phyloP scores from a whole-genome alignment of 768 basidiomycete species.

The Trametes cinnabarina region DNA sequence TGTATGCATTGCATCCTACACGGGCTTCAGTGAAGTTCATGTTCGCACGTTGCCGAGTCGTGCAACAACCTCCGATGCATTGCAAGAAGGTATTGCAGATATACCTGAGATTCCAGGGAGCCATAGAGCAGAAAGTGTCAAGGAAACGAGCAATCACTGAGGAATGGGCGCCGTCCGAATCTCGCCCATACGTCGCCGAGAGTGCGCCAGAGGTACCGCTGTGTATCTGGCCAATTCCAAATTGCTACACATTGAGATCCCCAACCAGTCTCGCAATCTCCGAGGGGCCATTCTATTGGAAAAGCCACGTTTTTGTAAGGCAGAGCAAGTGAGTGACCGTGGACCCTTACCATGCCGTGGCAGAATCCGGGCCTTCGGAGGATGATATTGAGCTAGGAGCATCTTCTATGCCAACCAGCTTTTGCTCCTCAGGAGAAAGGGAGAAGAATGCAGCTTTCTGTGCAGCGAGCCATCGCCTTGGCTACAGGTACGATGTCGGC shows the following conservation, averaged over 20 bases:
- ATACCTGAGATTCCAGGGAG: too few species aligned
- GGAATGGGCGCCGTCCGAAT: not conserved
- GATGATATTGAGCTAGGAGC: not conserved
- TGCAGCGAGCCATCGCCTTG: conserved; percentile 55
- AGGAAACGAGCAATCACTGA: too few species aligned
- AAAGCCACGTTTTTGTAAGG: not conserved
- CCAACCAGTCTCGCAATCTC: not conserved
- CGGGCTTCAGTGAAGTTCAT: not conserved
- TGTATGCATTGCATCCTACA: not conserved
- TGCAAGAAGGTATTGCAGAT: too few species aligned
- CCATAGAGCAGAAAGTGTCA: too few species aligned
- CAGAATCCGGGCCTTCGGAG: not conserved
- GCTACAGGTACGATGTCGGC: conserved; percentile 34
- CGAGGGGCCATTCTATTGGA: not conserved
- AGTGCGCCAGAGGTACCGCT: not conserved
- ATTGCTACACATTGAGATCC: not conserved
- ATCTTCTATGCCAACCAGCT: conserved; percentile 28
- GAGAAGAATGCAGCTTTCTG: conserved; percentile 54
- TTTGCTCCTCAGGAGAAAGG: conserved; percentile 57
- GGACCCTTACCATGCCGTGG: not conserved
- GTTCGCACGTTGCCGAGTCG: not conserved
- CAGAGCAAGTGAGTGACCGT: not conserved
- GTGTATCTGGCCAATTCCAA: not conserved
- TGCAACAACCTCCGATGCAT: too few species aligned
- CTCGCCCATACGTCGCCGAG: not conserved